Evolutionary conservation across 495 filamentous ascomycete genomes (phyloP), one percentile per base, ranked within the genome.

Genomic region (Durotheca rogersii): DNA sequence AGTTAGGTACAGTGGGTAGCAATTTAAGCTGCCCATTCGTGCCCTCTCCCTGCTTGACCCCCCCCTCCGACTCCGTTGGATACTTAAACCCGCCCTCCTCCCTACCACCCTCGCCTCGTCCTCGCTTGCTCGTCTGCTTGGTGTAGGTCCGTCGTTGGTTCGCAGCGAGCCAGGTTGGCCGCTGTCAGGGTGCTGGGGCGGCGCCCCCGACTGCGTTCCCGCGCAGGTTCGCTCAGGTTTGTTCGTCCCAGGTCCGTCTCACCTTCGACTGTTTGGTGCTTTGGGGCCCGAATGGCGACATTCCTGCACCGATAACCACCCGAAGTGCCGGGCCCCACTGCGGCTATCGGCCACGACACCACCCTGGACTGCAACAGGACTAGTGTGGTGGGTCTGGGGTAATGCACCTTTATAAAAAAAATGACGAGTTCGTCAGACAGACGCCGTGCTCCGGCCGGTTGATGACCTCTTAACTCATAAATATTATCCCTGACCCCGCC

Each of bases 351-450:
- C 42, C 35, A 47, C n/a, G 31, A 10, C 36, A 29, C 6, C 38
- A 15, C 12, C n/a, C 10, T 41, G 21, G 23, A 27, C 23, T 27
- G 23, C 23, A 39, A 32, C 10, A 35, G 53, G 46, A 36, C 34
- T 52, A 53, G 55, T 34, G 29, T 52, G 19, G 48, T 53, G 55
- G 48, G 49, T 58, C 55, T 49, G 55, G 55, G 55, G 55, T 47
- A 53, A 47, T 33, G 29, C 17, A 36, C 41, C 47, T 57, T 51
- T 51, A 58, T 52, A 47, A 27, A 9, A 4, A 4, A 27, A 27
- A 27, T 4, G 4, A 27, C 23, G 23, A n/a, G n/a, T n/a, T n/a
- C n/a, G n/a, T n/a, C 47, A 47, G 53, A 16, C 44, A 33, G 39
- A 34, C 41, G 35, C 35, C 46, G 30, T 32, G 15, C 19, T 31